Conservation (phyloP, 805 yeast species). For the Myxozyma mucilagina region DNA sequence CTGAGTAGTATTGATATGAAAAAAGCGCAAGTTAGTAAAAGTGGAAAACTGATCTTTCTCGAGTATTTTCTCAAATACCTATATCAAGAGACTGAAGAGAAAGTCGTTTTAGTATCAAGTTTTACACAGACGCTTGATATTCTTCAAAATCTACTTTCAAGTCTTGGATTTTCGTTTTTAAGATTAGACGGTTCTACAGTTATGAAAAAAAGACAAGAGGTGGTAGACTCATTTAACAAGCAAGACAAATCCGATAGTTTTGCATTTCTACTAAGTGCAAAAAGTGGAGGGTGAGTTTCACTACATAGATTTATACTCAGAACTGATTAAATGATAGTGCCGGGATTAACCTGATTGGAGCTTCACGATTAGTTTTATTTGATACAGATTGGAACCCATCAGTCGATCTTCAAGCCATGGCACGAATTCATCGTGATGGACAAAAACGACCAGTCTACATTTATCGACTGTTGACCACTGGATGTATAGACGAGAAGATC, state of each 20-base stretch:
- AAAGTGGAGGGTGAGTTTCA: constrained; percentile 70
- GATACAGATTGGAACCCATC: constrained; percentile 99
- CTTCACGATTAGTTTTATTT: constrained; percentile 76
- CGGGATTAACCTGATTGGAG: constrained; percentile 88
- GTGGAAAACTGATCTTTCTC: constrained; percentile 70
- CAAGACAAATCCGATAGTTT: constrained; percentile 45
- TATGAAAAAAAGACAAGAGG: constrained; percentile 57
- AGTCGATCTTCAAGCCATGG: constrained; percentile 90
- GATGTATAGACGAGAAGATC: constrained; percentile 91
- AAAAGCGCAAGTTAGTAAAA: constrained; percentile 15
- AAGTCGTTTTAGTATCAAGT: constrained; percentile 82
- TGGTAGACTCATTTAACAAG: constrained; percentile 70
- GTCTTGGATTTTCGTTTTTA: constrained; percentile 51
- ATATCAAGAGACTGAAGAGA: constrained; percentile 53
- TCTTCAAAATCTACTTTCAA: constrained; percentile 56
- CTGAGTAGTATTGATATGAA: constrained; percentile 11
- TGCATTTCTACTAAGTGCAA: constrained; percentile 78
- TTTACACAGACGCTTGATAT: constrained; percentile 85
- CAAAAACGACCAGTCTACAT: constrained; percentile 76
- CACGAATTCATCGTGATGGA: constrained; percentile 92
- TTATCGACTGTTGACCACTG: constrained; percentile 81
- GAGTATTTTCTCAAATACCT: constrained; percentile 58
- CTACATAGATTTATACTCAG: not conserved
- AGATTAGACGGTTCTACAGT: constrained; percentile 87
- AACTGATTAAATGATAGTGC: constrained; percentile 44